phyloP scores from a whole-genome alignment of 805 yeast species.

The Spathaspora gorwiae region DNA sequence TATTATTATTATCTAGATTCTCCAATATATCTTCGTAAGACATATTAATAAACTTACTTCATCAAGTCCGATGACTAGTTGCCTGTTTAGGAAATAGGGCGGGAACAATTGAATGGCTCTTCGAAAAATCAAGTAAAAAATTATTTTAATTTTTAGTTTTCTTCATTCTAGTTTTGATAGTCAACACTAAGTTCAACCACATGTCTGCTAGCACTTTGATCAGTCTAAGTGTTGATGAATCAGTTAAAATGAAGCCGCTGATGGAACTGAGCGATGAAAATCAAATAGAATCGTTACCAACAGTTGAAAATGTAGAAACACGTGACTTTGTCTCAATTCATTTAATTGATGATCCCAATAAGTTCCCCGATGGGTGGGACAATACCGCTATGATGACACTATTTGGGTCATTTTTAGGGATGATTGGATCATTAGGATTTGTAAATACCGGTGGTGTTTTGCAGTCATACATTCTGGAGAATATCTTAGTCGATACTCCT shows the following conservation, averaged over 20 bases:
- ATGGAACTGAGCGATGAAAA: neutral
- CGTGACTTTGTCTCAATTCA: neutral
- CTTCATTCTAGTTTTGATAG: too few relatives aligned
- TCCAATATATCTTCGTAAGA: neutral
- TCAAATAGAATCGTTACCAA: too few relatives aligned
- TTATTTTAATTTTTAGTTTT: too few relatives aligned
- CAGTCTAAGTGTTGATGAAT: neutral
- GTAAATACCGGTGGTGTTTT: constrained; percentile 23
- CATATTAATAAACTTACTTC: too few relatives aligned
- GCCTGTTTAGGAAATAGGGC: too few relatives aligned
- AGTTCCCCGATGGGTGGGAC: constrained; percentile 25
- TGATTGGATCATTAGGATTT: constrained; percentile 21
- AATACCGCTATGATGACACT: constrained; percentile 5
- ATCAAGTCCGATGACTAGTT: too few relatives aligned
- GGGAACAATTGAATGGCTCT: too few relatives aligned
- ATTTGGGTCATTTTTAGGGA: constrained; percentile 22
- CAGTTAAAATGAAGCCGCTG: neutral
- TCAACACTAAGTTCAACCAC: too few relatives aligned
- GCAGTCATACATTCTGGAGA: constrained; percentile 14
- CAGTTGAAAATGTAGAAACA: too few relatives aligned
- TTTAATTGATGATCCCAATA: constrained; percentile 17
- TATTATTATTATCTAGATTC: neutral
- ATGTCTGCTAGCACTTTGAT: too few relatives aligned
- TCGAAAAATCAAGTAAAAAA: too few relatives aligned
- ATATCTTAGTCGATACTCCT: constrained; percentile 10